Evolutionary conservation across 495 filamentous ascomycete species (phyloP).

Genomic region (Talaromyces ruber): DNA sequence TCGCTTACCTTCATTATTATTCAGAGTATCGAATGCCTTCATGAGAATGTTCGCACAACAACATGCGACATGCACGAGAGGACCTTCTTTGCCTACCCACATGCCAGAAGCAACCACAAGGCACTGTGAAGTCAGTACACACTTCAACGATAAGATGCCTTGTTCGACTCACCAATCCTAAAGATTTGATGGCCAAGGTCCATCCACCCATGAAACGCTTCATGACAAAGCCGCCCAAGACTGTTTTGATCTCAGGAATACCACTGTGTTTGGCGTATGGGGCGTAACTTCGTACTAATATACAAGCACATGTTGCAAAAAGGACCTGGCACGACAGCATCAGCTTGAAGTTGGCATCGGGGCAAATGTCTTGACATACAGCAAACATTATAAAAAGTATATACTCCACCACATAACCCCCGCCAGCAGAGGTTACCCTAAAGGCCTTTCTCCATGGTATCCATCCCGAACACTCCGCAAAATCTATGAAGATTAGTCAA

Average conservation of each 20-base stretch:
- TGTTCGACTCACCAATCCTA: slow-evolving; percentile 63
- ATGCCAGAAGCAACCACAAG: slow-evolving; percentile 90
- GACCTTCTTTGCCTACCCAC: slow-evolving; percentile 98
- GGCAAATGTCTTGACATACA: slow-evolving; percentile 36
- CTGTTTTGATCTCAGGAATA: slow-evolving; percentile 96
- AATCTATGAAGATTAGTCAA: slow-evolving; percentile 31
- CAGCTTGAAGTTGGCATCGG: slow-evolving; percentile 10
- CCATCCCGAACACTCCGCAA: slow-evolving; percentile 75
- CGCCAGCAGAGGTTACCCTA: slow-evolving; percentile 51
- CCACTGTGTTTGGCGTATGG: slow-evolving; percentile 90
- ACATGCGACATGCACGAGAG: slow-evolving; percentile 93
- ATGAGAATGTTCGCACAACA: slow-evolving; percentile 95
- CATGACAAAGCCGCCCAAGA: slow-evolving; percentile 92
- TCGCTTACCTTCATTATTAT: slow-evolving; percentile 72
- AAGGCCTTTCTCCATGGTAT: slow-evolving; percentile 73
- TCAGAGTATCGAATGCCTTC: slow-evolving; percentile 77
- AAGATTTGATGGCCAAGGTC: slow-evolving; percentile 85
- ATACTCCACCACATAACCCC: slow-evolving; percentile 75
- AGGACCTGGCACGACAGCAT: slow-evolving; percentile 43
- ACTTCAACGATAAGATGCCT: background rate
- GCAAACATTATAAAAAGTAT: slow-evolving; percentile 77
- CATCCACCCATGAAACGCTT: slow-evolving; percentile 84
- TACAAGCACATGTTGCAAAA: slow-evolving; percentile 70
- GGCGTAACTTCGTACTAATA: slow-evolving; percentile 77
- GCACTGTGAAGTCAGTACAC: slow-evolving; percentile 49